phyloP scores from a whole-genome alignment of 495 filamentous ascomycete species.

The Cryomyces antarcticus region DNA sequence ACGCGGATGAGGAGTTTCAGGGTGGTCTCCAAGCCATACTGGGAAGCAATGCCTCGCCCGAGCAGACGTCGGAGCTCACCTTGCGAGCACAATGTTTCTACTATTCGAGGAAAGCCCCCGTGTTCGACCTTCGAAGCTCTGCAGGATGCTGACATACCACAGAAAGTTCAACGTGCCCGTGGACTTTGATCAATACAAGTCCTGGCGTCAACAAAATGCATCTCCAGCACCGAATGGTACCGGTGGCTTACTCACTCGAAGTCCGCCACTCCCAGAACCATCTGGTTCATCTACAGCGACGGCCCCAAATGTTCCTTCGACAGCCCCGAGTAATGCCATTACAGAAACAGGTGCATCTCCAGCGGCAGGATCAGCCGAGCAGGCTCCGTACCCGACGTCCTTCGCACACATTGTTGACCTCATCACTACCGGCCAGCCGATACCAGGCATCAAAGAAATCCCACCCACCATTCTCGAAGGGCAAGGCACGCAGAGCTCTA shows the following conservation, averaged over 20 bases:
- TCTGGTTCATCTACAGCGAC: too few species aligned
- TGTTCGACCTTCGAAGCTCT: neutral
- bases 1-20: slow-evolving; percentile 32
- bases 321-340: too few species aligned
- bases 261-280: too few species aligned
- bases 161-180: slow-evolving; percentile 18
- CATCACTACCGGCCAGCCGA: slow-evolving; percentile 61
- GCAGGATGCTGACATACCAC: neutral
- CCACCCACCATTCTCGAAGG: slow-evolving; percentile 60
- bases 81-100: slow-evolving; percentile 29
- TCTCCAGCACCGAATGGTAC: neutral
- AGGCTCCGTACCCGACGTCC: slow-evolving; percentile 46
- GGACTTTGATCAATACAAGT: slow-evolving; percentile 23
- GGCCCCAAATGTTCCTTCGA: too few species aligned
- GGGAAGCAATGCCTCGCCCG: slow-evolving; percentile 20
- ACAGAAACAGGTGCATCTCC: neutral
- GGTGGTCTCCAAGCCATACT: slow-evolving; percentile 24
- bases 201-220: slow-evolving; percentile 7
- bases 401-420: slow-evolving; percentile 83
- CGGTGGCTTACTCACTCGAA: too few species aligned
- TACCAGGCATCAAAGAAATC: slow-evolving; percentile 80
- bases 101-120: slow-evolving; percentile 12
- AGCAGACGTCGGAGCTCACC: slow-evolving; percentile 22
- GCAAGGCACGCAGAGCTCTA: slow-evolving; percentile 31
- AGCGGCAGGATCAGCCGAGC: neutral